These are phyloP conservation scores for Parastagonospora avenae DNA, from an alignment of 2,329 filamentous ascomycete genomes.

Conservation along the genomic window DNA sequence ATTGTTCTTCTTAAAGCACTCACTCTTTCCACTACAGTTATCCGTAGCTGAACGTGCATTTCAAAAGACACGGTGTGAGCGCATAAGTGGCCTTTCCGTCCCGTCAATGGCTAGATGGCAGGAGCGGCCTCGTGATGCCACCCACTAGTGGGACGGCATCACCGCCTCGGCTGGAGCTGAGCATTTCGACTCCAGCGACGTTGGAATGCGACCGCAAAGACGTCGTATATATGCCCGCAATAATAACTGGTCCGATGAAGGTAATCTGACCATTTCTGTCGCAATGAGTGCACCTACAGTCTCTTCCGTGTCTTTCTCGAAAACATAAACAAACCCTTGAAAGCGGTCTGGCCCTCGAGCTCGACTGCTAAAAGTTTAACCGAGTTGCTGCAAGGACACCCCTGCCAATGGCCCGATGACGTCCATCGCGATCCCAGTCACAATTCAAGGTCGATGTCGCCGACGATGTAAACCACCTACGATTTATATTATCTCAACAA, in stretches of 20 bases:
- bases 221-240: neutral
- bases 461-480: neutral
- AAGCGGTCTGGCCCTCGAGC: too few relatives aligned
- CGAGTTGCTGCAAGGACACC: neutral
- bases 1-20: too few relatives aligned
- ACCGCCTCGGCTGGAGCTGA: constrained; percentile 1
- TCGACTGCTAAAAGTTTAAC: neutral
- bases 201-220: too few relatives aligned
- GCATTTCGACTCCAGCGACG: too few relatives aligned
- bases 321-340: neutral
- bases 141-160: neutral
- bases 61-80: neutral
- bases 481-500: neutral
- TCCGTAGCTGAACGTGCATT: too few relatives aligned
- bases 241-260: neutral
- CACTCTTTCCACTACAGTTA: neutral
- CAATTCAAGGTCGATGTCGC: too few relatives aligned
- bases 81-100: neutral
- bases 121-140: constrained; percentile 1
- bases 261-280: neutral
- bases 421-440: neutral
- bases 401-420: constrained; percentile 1
- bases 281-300: neutral
- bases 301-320: neutral
- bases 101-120: neutral